Evolutionary conservation across 116 monocot genomes (phyloP), one percentile per base, ranked within the genome.

Genomic region (Zostera marina): DNA sequence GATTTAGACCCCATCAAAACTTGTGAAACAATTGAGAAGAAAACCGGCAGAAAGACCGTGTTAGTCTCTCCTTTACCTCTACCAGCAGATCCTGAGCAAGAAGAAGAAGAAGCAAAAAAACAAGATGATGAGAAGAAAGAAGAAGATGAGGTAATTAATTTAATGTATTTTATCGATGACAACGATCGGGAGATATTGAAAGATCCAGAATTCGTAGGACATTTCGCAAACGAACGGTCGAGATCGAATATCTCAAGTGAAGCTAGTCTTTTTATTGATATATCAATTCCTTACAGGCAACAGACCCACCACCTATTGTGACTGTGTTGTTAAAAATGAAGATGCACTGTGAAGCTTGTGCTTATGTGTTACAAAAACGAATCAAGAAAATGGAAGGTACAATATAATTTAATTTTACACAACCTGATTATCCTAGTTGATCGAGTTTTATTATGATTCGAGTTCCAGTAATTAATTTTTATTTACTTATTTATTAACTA

Each of bases 311-410:
- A 49, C 54, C 76, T 5, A 78, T 76, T 12, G n/a, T n/a, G n/a
- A 78, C 81, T 10, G 84, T 89, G 3, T 52, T 70, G 1, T 47
- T 89, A 26, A 89, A 74, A 58, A 72, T 89, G 17, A 44, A 67
- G 59, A 84, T 89, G 84, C 89, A 89, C 46, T 89, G 89, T 24
- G 84, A 84, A 23, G 68, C 76, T 11, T 89, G 89, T 32, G 72
- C 81, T 22, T 79, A 75, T 23, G 72, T 73, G 62, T 47, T 81
- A 53, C 68, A 77, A 45, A 85, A 63, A 64, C 49, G 82, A 41
- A 82, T 85, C 46, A 85, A 71, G 70, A 91, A 82, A 51, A 77
- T 85, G 65, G 77, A 82, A 57, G 91, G 91, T 85, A 73, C n/a
- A n/a, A n/a, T n/a, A n/a, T n/a, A n/a, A n/a, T n/a, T n/a, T n/a